These are phyloP conservation scores for Cystoisospora suis DNA, from an alignment of 169 alveolate species.

Conservation along the genomic window DNA sequence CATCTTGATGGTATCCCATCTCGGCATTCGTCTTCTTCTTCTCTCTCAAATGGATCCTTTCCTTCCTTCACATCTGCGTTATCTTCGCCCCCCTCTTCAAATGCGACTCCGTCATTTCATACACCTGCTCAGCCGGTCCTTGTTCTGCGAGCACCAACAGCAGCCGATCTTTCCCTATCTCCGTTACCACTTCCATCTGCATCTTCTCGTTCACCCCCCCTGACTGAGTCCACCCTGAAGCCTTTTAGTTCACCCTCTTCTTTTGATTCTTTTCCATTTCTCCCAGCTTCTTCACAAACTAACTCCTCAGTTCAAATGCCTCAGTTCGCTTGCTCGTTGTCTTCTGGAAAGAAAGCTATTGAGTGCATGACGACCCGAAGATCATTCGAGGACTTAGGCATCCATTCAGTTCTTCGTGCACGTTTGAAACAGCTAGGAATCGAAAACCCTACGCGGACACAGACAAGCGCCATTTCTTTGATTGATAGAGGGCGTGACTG, in stretches of 20 bases:
- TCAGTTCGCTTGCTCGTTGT: neutral
- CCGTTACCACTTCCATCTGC: neutral
- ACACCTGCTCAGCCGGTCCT: too few species aligned
- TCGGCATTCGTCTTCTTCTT: neutral
- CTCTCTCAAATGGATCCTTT: neutral
- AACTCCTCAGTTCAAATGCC: neutral
- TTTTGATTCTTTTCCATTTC: neutral
- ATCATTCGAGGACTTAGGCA: neutral
- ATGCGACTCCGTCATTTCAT: too few species aligned
- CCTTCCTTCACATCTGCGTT: too few species aligned
- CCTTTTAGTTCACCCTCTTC: neutral
- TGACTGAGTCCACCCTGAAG: neutral
- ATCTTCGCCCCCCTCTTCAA: too few species aligned
- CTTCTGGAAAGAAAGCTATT: neutral
- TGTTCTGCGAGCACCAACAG: neutral
- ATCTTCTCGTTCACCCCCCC: neutral
- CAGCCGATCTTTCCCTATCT: neutral
- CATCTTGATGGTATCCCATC: too few species aligned
- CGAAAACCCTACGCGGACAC: neutral
- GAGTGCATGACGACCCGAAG: neutral
- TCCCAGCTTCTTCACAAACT: neutral
- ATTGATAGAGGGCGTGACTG: slow-evolving; percentile 30
- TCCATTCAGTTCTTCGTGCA: slow-evolving; percentile 20
- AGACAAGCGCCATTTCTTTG: slow-evolving; percentile 32
- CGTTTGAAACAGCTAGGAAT: slow-evolving; percentile 18